phyloP scores from a whole-genome alignment of 805 yeast species.

The Ascoidea tarda region DNA sequence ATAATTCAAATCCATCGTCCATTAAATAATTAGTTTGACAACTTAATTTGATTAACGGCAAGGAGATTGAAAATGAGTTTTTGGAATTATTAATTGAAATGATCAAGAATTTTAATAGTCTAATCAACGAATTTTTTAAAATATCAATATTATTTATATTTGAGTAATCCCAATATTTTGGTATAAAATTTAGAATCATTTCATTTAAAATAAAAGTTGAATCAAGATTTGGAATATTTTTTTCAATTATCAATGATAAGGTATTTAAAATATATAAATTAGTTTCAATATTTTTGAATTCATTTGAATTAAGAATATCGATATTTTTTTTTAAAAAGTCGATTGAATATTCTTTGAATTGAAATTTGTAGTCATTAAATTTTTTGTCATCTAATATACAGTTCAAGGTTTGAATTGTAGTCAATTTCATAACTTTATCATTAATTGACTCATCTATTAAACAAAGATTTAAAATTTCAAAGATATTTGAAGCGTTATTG shows the following conservation, averaged over 20 bases:
- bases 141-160: constrained; percentile 23
- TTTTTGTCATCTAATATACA: constrained; percentile 77
- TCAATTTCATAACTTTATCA: constrained; percentile 71
- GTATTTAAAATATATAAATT: not conserved
- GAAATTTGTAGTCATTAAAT: constrained; percentile 53
- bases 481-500: constrained; percentile 42
- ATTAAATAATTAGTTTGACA: constrained; percentile 42
- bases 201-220: not conserved
- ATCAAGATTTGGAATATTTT: not conserved
- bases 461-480: constrained; percentile 38
- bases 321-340: constrained; percentile 26
- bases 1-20: constrained; percentile 80
- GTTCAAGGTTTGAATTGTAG: constrained; percentile 58
- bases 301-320: not conserved
- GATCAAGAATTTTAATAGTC: constrained; percentile 44
- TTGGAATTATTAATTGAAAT: constrained; percentile 35
- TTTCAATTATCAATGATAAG: not conserved
- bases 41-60: constrained; percentile 49
- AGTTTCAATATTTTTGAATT: not conserved
- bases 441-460: constrained; percentile 30
- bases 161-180: constrained; percentile 62
- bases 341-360: constrained; percentile 19
- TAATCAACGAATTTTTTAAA: constrained; percentile 35
- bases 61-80: constrained; percentile 36
- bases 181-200: constrained; percentile 28